Evolutionary conservation across 768 basidiomycete species (phyloP).

Genomic region (Nidularia sp.): DNA sequence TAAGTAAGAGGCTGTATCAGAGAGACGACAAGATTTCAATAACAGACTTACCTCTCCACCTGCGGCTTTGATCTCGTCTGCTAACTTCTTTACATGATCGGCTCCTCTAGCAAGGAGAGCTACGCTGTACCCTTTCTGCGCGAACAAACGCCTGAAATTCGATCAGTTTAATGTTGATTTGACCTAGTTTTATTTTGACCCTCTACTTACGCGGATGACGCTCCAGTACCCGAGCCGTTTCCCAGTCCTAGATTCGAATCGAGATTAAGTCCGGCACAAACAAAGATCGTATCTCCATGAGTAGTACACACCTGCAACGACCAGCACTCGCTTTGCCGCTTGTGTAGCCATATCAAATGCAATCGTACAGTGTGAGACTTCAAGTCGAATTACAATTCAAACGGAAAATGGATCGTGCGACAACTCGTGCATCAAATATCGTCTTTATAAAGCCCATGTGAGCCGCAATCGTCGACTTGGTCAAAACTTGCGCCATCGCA

Average conservation of each 20-base stretch:
- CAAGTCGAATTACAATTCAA: no score
- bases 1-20: not conserved
- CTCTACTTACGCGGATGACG: constrained; percentile 46
- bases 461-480: no score
- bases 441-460: no score
- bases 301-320: constrained; percentile 50
- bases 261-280: not conserved
- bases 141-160: constrained; percentile 46
- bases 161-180: not conserved
- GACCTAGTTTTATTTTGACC: not conserved
- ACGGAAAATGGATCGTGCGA: no score
- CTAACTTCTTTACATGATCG: constrained; percentile 46
- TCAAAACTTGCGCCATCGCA: no score
- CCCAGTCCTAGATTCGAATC: constrained; percentile 32
- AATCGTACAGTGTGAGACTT: no score
- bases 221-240: constrained; percentile 51
- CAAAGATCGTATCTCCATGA: not conserved
- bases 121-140: constrained; percentile 60
- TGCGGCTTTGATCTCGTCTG: constrained; percentile 46
- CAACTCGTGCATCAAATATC: no score
- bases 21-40: not conserved
- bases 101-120: constrained; percentile 61
- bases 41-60: constrained; percentile 52
- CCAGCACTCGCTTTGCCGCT: constrained; percentile 42
- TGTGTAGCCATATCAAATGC: constrained; percentile 19